These are phyloP conservation scores for Harrya chromipes DNA, from an alignment of 768 basidiomycete genomes.

Conservation along the genomic window DNA sequence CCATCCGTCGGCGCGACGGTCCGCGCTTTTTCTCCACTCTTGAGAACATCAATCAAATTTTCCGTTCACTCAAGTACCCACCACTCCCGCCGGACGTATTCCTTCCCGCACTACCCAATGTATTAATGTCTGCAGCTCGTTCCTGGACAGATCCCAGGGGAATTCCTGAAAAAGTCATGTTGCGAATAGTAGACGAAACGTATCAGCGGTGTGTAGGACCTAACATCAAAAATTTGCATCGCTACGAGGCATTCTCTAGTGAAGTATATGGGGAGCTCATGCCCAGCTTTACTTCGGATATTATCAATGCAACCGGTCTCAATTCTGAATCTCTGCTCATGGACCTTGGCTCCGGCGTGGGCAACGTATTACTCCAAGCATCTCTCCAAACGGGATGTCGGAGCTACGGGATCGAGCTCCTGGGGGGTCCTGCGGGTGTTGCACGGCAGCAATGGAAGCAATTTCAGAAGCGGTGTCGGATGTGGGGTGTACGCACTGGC, in stretches of 20 bases:
- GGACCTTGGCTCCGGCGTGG: slow-evolving; percentile 85
- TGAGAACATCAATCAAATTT: slow-evolving; percentile 54
- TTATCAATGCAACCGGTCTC: slow-evolving; percentile 50
- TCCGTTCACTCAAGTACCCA: slow-evolving; percentile 67
- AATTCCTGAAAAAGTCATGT: slow-evolving; percentile 62
- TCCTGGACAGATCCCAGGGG: slow-evolving; percentile 45
- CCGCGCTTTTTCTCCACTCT: slow-evolving; percentile 68
- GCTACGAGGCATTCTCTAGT: slow-evolving; percentile 81
- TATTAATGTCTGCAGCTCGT: slow-evolving; percentile 43
- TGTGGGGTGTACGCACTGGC: slow-evolving; percentile 87
- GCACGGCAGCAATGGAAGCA: slow-evolving; percentile 74
- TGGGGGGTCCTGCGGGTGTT: slow-evolving; percentile 76
- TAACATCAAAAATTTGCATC: slow-evolving; percentile 71
- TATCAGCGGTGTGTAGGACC: slow-evolving; percentile 95
- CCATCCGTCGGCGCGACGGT: slow-evolving; percentile 66
- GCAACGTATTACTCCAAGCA: slow-evolving; percentile 80
- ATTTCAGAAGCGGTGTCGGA: slow-evolving; percentile 70
- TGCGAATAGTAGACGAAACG: slow-evolving; percentile 82
- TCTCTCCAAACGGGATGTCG: slow-evolving; percentile 76
- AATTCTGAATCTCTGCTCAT: slow-evolving; percentile 63
- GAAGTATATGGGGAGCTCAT: slow-evolving; percentile 89
- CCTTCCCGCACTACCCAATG: slow-evolving; percentile 42
- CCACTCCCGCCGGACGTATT: slow-evolving; percentile 50
- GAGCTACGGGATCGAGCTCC: slow-evolving; percentile 78
- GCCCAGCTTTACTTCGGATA: slow-evolving; percentile 63